A percentile compares a stretch with the other conserved stretches of the same genome.
Conservation (phyloP, 2,329 filamentous ascomycete species). For the Diaporthe sp. region DNA sequence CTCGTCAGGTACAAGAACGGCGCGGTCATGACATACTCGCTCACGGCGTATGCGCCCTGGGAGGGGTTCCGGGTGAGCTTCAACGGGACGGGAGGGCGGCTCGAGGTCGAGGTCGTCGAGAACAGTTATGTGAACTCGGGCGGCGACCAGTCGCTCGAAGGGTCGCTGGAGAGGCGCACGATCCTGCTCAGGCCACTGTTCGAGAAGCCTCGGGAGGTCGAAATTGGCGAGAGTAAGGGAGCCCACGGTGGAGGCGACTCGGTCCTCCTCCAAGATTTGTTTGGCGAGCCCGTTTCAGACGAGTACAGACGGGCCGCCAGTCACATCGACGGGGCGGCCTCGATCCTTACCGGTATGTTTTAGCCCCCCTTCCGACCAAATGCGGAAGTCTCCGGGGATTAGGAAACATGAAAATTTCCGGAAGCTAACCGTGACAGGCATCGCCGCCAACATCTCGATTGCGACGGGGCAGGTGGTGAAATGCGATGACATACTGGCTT, state of each 20-base stretch:
- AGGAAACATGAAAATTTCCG: not conserved
- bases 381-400: not conserved
- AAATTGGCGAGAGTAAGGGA: constrained; percentile 65
- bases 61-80: constrained; percentile 71
- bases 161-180: constrained; percentile 63
- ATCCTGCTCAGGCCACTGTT: constrained; percentile 68
- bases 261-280: constrained; percentile 69
- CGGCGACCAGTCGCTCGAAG: constrained; percentile 69
- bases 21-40: constrained; percentile 70
- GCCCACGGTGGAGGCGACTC: constrained; percentile 73
- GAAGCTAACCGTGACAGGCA: constrained; percentile 53
- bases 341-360: constrained; percentile 62
- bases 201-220: constrained; percentile 68
- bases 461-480: constrained; percentile 69
- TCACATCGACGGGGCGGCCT: constrained; percentile 71
- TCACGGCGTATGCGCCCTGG: constrained; percentile 74
- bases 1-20: constrained; percentile 70
- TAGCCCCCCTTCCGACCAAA: not conserved
- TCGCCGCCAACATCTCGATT: constrained; percentile 71
- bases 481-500: constrained; percentile 64
- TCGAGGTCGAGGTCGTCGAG: constrained; percentile 75
- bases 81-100: constrained; percentile 69
- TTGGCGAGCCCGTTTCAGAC: constrained; percentile 67
- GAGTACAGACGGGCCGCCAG: constrained; percentile 68
- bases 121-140: constrained; percentile 73